phyloP scores from a whole-genome alignment of 2,329 filamentous ascomycete species.

The Aspergillus hiratsukae region DNA sequence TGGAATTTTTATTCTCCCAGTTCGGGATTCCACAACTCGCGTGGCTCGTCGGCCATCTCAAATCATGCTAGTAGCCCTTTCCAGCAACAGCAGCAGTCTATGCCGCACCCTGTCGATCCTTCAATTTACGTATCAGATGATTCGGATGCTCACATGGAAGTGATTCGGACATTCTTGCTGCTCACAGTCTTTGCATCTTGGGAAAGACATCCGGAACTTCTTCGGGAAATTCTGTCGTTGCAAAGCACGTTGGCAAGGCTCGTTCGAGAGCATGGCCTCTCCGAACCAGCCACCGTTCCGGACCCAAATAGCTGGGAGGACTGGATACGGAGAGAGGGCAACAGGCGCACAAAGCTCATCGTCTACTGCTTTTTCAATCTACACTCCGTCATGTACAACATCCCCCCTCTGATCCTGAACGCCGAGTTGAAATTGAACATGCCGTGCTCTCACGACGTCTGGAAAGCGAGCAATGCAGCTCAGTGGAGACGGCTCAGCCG shows the following conservation, averaged over 20 bases:
- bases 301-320: conserved; percentile 49
- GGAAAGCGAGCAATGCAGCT: conserved; percentile 49
- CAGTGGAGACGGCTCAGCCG: conserved; percentile 46
- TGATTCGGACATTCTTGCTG: conserved; percentile 47
- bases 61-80: conserved; percentile 42
- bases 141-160: conserved; percentile 46
- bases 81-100: conserved; percentile 32
- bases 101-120: conserved; percentile 27
- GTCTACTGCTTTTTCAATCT: conserved; percentile 57
- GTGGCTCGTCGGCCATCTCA: conserved; percentile 39
- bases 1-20: conserved; percentile 40
- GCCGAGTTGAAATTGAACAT: conserved; percentile 52
- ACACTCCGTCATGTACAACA: conserved; percentile 59
- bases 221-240: conserved; percentile 54
- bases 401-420: conserved; percentile 55
- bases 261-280: conserved; percentile 51
- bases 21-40: conserved; percentile 36
- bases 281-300: conserved; percentile 25
- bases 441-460: conserved; percentile 52
- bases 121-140: conserved; percentile 37
- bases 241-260: conserved; percentile 54
- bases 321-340: conserved; percentile 52
- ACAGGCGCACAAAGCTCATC: conserved; percentile 52
- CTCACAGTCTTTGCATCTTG: conserved; percentile 59
- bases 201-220: conserved; percentile 54